Conservation (phyloP, 192 early-diverging fungal species). For the Allomyces javanicus region DNA sequence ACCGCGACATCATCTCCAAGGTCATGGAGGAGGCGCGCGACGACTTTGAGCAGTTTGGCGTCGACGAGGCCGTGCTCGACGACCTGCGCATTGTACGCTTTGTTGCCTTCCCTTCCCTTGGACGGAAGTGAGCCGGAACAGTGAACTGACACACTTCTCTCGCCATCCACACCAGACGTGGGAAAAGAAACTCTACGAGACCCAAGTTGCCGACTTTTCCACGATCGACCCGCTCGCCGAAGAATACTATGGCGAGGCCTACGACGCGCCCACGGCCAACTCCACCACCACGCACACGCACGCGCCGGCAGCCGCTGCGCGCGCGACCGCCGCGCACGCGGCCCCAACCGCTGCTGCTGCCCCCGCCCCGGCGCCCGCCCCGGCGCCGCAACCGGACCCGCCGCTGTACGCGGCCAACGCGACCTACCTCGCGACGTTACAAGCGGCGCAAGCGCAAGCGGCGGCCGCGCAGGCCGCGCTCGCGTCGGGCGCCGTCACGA, state of each 20-base stretch:
- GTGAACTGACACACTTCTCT: too few species aligned
- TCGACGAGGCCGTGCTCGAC: constrained; percentile 64
- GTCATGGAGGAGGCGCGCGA: constrained; percentile 68
- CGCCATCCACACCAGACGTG: not conserved
- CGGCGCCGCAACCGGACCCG: not conserved
- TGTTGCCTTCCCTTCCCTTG: too few species aligned
- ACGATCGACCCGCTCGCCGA: not conserved
- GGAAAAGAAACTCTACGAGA: not conserved
- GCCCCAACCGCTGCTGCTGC: too few species aligned
- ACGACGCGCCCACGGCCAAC: not conserved
- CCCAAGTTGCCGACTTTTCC: not conserved
- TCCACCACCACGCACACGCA: too few species aligned
- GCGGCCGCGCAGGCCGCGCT: not conserved
- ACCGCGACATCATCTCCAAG: constrained; percentile 80
- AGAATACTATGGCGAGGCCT: too few species aligned
- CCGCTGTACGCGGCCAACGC: not conserved
- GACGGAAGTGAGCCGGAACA: too few species aligned
- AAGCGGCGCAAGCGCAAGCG: not conserved
- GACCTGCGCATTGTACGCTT: constrained; percentile 32
- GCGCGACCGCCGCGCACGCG: too few species aligned
- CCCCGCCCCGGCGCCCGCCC: too few species aligned
- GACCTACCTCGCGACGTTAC: not conserved
- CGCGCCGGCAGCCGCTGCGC: too few species aligned
- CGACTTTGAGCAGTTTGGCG: constrained; percentile 77
- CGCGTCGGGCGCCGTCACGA: too few species aligned